phyloP scores from a whole-genome alignment of 176 grass and related monocot species.

The Rhynchospora pubera region DNA sequence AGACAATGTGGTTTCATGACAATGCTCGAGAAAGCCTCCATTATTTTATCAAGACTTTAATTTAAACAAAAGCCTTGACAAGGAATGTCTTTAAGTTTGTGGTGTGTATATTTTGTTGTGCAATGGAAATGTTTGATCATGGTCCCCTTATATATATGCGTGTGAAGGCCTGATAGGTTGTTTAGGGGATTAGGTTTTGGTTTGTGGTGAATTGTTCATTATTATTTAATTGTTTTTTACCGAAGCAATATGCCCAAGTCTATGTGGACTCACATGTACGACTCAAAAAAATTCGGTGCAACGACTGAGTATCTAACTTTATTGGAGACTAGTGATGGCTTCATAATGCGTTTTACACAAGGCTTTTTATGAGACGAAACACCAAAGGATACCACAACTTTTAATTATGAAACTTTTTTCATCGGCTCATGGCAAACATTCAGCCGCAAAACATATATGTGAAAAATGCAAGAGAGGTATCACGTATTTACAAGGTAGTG shows the following conservation, averaged over 20 bases:
- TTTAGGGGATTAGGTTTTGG: conserved; percentile 29
- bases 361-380: conserved; percentile 13
- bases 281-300: conserved; percentile 31
- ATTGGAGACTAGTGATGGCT: neutral
- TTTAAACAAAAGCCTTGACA: neutral
- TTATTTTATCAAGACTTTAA: neutral
- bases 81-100: neutral
- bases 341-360: conserved; percentile 45
- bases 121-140: conserved; percentile 3
- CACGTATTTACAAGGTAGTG: neutral
- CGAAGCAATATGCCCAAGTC: neutral
- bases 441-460: neutral
- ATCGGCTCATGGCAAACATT: neutral
- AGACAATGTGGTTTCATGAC: neutral
- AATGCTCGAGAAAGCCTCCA: neutral
- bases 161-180: neutral
- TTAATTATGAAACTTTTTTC: neutral
- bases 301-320: conserved; percentile 27
- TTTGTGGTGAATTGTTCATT: neutral
- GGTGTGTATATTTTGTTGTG: neutral
- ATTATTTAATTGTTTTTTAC: neutral
- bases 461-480: neutral
- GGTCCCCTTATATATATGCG: conserved; percentile 6
- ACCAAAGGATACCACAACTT: neutral
- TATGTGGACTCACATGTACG: neutral